Evolutionary conservation across 192 early-diverging fungal species (phyloP).

Genomic region (Funneliformis mosseae): DNA sequence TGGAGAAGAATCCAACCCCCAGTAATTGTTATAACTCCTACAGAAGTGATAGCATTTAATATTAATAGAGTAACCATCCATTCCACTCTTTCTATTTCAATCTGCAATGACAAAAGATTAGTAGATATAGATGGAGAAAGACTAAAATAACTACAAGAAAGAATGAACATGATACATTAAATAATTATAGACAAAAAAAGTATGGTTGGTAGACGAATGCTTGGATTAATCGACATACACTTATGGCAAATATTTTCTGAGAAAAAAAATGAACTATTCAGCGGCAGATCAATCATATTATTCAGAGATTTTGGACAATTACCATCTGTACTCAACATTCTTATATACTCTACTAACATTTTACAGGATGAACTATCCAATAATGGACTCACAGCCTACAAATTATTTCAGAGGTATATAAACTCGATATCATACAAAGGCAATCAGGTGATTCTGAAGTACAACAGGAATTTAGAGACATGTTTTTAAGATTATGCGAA

Average conservation of each 20-base stretch:
- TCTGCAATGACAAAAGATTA: not conserved
- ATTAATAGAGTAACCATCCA: not conserved
- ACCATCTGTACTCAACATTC: not conserved
- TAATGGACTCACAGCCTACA: not conserved
- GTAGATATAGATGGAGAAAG: not conserved
- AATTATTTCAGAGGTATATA: not conserved
- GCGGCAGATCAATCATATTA: too few species aligned
- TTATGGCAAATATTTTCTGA: not conserved
- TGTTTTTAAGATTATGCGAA: too few species aligned
- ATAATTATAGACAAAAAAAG: not conserved
- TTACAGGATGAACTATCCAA: not conserved
- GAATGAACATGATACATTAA: not conserved
- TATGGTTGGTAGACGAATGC: not conserved
- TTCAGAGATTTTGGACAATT: not conserved
- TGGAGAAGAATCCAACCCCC: not conserved
- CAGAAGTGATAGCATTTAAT: not conserved
- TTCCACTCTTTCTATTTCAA: not conserved
- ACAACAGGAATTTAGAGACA: too few species aligned
- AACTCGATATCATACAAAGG: not conserved
- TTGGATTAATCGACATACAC: not conserved
- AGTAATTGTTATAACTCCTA: not conserved
- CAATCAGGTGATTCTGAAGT: too few species aligned
- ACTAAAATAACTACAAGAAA: not conserved
- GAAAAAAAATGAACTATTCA: not conserved
- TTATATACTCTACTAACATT: not conserved